Evolutionary conservation across 805 yeast species (phyloP), one percentile per base, ranked within the genome.

Genomic region (Yarrowia bubula): DNA sequence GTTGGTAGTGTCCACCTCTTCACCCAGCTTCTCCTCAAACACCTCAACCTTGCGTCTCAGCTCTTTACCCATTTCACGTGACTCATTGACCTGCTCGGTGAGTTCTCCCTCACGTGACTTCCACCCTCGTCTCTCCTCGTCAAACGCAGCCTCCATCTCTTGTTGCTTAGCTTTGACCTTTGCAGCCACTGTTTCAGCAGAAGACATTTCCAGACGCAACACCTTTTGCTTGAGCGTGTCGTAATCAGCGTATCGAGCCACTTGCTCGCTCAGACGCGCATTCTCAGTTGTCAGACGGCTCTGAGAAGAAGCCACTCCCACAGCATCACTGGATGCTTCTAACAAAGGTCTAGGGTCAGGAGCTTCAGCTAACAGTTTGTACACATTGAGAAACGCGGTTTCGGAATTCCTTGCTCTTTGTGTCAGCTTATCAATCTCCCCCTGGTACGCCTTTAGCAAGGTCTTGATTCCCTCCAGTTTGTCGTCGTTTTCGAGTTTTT

Each of bases 301-400:
- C 7, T 82, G 76, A 62, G 89, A 90, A 18, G 81, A 78, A 0
- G 81, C 78, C 17, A 83, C 81, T 3, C 81, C 75, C 8, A 88
- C 84, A 5, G 90, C 83, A 58, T 86, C 90, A 32, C 89, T 73
- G 1, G 92, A 84, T 42, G 85, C 81, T 70, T 88, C 89, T 66
- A 93, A 77, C 46, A 92, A 75, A 4, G 96, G 96, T 67, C 82
- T 84, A 1, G 98, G 98, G 76, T 93, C 98, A 0, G 98, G 98
- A 0, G 96, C 92, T 74, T 92, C 97, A 5, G 92, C 90, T 5
- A 93, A 77, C 14, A 85, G 79, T 65, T 90, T 79, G 77, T 93
- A 93, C 22, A 90, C 79, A 17, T 86, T 85, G 73, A 92, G 84
- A 71, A 95, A 88, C 35, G 86, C 81, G 42, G 81, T 79, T 71